These are phyloP conservation scores for Eudorina sp. DNA, from an alignment of 139 green algal species.

Conservation along the genomic window DNA sequence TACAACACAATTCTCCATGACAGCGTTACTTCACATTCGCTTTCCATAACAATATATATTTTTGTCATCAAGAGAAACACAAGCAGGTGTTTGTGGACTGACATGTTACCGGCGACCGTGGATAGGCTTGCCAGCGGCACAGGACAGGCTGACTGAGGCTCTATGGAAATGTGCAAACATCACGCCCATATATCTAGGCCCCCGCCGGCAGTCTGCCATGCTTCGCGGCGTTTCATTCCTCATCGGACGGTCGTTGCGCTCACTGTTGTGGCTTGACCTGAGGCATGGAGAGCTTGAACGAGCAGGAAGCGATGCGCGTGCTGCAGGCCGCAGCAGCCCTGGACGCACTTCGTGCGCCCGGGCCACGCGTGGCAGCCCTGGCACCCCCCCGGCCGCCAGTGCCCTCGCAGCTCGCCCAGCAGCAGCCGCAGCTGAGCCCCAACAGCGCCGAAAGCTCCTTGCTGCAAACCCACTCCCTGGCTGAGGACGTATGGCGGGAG, in stretches of 20 bases:
- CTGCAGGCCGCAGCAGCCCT: conserved; percentile 4
- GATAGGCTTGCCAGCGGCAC: too few relatives aligned
- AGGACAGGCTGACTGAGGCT: too few relatives aligned
- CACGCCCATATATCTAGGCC: too few relatives aligned
- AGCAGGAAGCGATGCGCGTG: conserved; percentile 27
- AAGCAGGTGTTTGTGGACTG: too few relatives aligned
- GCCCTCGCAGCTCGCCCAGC: not conserved
- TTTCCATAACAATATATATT: too few relatives aligned
- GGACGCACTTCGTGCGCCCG: not conserved
- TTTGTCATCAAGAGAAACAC: too few relatives aligned
- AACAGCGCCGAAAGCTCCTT: not conserved
- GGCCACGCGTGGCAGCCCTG: not conserved
- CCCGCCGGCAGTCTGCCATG: too few relatives aligned
- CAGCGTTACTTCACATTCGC: too few relatives aligned
- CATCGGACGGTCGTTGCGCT: not conserved
- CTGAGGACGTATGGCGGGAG: not conserved
- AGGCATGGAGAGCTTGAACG: conserved; percentile 24
- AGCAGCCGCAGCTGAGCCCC: not conserved
- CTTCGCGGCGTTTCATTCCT: not conserved
- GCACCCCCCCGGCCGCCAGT: not conserved
- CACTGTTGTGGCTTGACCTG: not conserved
- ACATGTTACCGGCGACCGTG: too few relatives aligned
- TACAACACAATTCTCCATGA: too few relatives aligned
- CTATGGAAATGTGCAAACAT: too few relatives aligned
- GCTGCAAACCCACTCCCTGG: not conserved